Percentiles rank a stretch among this genome's conserved stretches.
phyloP scores from a whole-genome alignment of 305 asterid genomes.

The Rubia peregrina region DNA sequence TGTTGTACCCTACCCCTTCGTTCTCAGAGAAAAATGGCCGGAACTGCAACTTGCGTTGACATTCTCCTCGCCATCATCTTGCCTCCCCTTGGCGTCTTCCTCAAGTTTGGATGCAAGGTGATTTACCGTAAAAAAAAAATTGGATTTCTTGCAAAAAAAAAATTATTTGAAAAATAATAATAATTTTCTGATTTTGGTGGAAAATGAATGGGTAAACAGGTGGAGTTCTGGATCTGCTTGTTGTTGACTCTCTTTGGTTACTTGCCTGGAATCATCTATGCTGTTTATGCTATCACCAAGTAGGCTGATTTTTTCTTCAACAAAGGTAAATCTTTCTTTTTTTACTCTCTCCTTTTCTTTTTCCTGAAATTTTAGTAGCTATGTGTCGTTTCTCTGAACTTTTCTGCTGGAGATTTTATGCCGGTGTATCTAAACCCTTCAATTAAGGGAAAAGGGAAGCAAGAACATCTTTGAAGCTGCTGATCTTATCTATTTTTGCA shows the following conservation, averaged over 20 bases:
- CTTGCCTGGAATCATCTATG: slow-evolving; percentile 42
- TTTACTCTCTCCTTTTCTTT: neutral
- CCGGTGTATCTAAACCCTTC: no score
- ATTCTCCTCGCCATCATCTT: slow-evolving; percentile 62
- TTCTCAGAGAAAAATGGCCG: slow-evolving; percentile 18
- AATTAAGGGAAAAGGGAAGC: no score
- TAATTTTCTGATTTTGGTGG: neutral
- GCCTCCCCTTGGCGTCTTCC: slow-evolving; percentile 80
- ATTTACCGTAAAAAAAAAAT: no score
- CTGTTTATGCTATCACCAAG: slow-evolving; percentile 35
- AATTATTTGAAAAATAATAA: no score
- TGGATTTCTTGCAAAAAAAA: no score
- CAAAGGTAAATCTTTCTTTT: neutral
- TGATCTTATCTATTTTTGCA: neutral
- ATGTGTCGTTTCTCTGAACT: neutral
- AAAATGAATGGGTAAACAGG: slow-evolving; percentile 12
- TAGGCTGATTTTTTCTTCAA: neutral
- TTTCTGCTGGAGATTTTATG: no score
- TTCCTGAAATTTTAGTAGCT: neutral
- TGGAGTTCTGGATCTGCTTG: slow-evolving; percentile 39
- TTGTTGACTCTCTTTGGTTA: slow-evolving; percentile 36
- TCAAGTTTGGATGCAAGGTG: slow-evolving; percentile 65
- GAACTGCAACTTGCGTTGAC: slow-evolving; percentile 50
- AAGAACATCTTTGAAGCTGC: neutral
- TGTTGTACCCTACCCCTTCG: neutral